Conservation (phyloP, 192 early-diverging fungal genomes). For the Funneliformis mosseae region DNA sequence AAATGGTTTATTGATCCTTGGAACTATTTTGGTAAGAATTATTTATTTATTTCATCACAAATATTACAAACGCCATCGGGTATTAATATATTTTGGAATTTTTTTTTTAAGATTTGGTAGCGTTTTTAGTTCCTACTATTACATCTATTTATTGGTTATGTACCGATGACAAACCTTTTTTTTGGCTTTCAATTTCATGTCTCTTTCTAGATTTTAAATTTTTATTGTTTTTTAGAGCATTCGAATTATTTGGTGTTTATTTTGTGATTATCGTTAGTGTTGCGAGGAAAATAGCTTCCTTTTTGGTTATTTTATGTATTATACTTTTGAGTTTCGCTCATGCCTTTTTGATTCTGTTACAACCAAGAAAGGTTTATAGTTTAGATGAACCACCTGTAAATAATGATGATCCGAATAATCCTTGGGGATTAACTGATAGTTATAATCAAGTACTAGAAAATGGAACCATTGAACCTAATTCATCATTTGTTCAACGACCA, state of each 20-base stretch:
- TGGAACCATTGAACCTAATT: neutral
- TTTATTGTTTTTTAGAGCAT: neutral
- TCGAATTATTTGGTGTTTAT: slow-evolving; percentile 3
- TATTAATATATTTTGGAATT: neutral
- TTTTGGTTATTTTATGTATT: neutral
- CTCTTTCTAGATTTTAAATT: slow-evolving; percentile 8
- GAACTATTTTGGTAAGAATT: slow-evolving; percentile 12
- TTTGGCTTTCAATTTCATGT: neutral
- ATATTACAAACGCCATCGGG: no score
- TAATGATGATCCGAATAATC: neutral
- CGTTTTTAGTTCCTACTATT: neutral
- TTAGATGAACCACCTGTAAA: neutral
- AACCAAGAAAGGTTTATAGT: neutral
- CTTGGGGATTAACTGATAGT: neutral
- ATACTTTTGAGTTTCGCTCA: slow-evolving; percentile 14
- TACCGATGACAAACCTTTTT: neutral
- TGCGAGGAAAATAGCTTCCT: neutral
- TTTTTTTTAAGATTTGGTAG: neutral
- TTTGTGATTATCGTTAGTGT: slow-evolving; percentile 5
- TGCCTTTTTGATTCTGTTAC: neutral
- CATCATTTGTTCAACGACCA: neutral
- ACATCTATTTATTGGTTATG: slow-evolving; percentile 3
- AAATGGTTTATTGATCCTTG: neutral
- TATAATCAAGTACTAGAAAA: neutral
- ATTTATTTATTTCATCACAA: neutral